Conservation (phyloP, 2,329 filamentous ascomycete species). For the Diaporthe destruens region DNA sequence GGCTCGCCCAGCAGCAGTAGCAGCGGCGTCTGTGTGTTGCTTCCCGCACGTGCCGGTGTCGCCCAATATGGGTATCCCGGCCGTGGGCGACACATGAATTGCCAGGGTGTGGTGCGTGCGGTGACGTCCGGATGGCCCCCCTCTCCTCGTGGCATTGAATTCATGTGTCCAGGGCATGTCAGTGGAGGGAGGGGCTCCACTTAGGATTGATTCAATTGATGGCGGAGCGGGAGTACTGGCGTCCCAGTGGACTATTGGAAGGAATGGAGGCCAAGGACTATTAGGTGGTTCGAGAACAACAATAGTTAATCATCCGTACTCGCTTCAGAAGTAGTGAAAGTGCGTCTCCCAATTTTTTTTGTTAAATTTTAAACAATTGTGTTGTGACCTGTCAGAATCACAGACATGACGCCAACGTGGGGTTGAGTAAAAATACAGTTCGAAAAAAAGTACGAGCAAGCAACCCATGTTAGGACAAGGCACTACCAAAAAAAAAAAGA, state of each 20-base stretch:
- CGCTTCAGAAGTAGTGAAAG: conserved; percentile 3
- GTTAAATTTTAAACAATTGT: not conserved
- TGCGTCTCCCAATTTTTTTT: not conserved
- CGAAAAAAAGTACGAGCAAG: conserved; percentile 5
- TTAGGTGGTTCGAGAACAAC: not conserved
- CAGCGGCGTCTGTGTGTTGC: conserved; percentile 11
- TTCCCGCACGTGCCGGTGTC: conserved; percentile 9
- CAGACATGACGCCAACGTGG: conserved; percentile 19
- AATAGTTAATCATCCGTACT: conserved; percentile 3
- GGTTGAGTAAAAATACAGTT: not conserved
- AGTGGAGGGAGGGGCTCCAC: not conserved
- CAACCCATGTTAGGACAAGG: not conserved
- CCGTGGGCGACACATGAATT: not conserved
- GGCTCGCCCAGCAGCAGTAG: not conserved
- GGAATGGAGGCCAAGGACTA: not conserved
- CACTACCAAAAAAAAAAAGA: not conserved
- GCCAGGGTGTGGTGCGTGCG: conserved; percentile 11
- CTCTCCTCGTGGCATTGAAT: conserved; percentile 24
- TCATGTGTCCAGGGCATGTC: conserved; percentile 4
- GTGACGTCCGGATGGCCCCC: not conserved
- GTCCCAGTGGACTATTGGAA: conserved; percentile 4
- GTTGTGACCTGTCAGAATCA: conserved; percentile 16
- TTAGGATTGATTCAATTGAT: not conserved
- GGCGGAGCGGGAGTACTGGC: conserved; percentile 14
- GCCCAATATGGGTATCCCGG: conserved; percentile 4